Conservation (phyloP, 2,329 filamentous ascomycete species). For the Tympanopsis confertula region DNA sequence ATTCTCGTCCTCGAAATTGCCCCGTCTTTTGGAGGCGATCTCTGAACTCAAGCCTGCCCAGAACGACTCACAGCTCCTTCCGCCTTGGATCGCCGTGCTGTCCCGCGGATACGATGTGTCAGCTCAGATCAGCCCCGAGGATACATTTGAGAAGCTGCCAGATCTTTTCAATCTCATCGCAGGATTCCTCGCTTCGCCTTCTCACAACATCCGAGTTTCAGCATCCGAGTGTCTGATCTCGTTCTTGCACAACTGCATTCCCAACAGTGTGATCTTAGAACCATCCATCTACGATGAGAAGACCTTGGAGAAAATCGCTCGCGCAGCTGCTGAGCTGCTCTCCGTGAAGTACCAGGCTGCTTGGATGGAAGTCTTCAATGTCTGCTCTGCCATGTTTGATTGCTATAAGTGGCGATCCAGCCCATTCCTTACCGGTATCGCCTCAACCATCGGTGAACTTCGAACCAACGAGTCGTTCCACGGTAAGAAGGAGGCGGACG, state of each 20-base stretch:
- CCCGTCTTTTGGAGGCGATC: conserved; percentile 80
- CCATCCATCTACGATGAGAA: conserved; percentile 91
- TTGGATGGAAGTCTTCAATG: conserved; percentile 88
- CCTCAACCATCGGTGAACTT: conserved; percentile 74
- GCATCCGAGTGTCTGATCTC: conserved; percentile 91
- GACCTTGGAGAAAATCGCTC: conserved; percentile 68
- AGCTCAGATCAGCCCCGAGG: conserved; percentile 74
- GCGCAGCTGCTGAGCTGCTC: conserved; percentile 61
- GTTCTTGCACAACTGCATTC: conserved; percentile 82
- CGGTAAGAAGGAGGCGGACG: conserved; percentile 89
- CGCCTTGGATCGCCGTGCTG: conserved; percentile 91
- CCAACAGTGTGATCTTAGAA: conserved; percentile 69
- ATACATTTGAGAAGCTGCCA: conserved; percentile 84
- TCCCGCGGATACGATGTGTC: conserved; percentile 91
- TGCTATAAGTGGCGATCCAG: conserved; percentile 73
- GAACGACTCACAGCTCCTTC: conserved; percentile 87
- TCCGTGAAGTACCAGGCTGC: conserved; percentile 87
- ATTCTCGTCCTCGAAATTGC: conserved; percentile 77
- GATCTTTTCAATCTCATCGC: conserved; percentile 72
- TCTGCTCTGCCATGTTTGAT: conserved; percentile 78
- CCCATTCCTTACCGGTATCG: conserved; percentile 64
- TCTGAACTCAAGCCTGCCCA: conserved; percentile 80
- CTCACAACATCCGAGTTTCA: conserved; percentile 86
- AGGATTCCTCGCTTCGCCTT: conserved; percentile 72
- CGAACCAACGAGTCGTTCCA: conserved; percentile 79